A percentile compares a stretch with the other conserved stretches of the same genome.
phyloP scores from a whole-genome alignment of 1,284 basidiomycete species.

The Ceratorhiza oryzae-sativae region DNA sequence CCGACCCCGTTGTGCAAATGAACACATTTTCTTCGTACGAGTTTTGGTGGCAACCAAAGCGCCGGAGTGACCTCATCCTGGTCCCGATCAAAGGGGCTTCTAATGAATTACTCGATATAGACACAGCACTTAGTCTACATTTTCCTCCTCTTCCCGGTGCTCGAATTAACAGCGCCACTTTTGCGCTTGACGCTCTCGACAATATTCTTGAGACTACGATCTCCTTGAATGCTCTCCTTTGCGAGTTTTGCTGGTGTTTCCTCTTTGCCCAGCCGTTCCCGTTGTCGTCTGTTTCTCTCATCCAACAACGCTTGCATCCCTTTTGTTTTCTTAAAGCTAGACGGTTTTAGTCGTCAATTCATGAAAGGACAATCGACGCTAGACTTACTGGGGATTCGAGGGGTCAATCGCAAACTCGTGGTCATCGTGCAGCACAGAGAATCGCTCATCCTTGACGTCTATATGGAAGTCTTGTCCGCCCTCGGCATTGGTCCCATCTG shows the following conservation, averaged over 20 bases:
- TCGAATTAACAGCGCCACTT: slow-evolving; percentile 40
- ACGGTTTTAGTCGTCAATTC: slow-evolving; percentile 12
- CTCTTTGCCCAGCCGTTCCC: slow-evolving; percentile 49
- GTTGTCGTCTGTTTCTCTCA: slow-evolving; percentile 70
- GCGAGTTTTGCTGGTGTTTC: neutral
- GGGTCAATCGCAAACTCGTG: slow-evolving; percentile 96
- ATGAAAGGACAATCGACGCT: neutral
- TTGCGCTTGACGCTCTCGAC: slow-evolving; percentile 89
- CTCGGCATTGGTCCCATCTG: slow-evolving; percentile 67
- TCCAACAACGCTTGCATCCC: slow-evolving; percentile 83
- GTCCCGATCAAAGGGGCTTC: slow-evolving; percentile 33
- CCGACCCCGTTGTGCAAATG: neutral
- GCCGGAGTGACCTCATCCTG: neutral
- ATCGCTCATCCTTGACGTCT: slow-evolving; percentile 87
- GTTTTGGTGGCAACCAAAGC: neutral
- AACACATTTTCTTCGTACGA: neutral
- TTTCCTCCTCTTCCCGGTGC: slow-evolving; percentile 23
- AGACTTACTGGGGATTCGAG: slow-evolving; percentile 86
- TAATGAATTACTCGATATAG: slow-evolving; percentile 16
- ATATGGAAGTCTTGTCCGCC: slow-evolving; percentile 76
- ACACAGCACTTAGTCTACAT: neutral
- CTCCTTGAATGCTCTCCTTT: slow-evolving; percentile 39
- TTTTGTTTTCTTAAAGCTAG: slow-evolving; percentile 88
- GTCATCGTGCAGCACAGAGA: slow-evolving; percentile 87
- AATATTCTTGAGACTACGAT: slow-evolving; percentile 65